These are phyloP conservation scores for Lithospermum erythrorhizon DNA, from an alignment of 257 asterid species.

Conservation along the genomic window DNA sequence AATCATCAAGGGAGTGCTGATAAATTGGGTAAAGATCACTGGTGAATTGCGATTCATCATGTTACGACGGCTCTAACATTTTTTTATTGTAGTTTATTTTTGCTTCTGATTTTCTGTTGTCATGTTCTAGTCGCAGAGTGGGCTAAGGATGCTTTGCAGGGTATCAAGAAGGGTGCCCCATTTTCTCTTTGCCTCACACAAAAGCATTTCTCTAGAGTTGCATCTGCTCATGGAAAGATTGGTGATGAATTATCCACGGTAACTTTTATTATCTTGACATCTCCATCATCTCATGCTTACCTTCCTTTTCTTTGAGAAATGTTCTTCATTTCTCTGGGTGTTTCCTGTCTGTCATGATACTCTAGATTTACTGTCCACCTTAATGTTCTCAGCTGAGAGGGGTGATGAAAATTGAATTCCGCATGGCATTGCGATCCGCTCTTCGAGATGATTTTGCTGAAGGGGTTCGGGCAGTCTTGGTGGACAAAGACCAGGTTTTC, in stretches of 20 bases:
- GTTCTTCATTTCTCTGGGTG: background rate
- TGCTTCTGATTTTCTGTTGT: background rate
- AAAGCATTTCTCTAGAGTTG: slow-evolving; percentile 59
- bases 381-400: slow-evolving; percentile 51
- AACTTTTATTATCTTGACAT: slow-evolving; percentile 7
- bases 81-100: background rate
- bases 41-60: background rate
- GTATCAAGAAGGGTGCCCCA: slow-evolving; percentile 81
- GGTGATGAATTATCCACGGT: slow-evolving; percentile 58
- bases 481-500: slow-evolving; percentile 90
- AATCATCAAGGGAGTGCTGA: slow-evolving; percentile 68
- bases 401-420: slow-evolving; percentile 83
- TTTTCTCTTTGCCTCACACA: slow-evolving; percentile 82
- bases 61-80: background rate
- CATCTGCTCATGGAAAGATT: slow-evolving; percentile 50
- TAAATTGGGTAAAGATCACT: slow-evolving; percentile 47
- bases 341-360: slow-evolving; percentile 1
- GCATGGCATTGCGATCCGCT: slow-evolving; percentile 68
- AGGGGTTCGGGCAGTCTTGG: slow-evolving; percentile 95
- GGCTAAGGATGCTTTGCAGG: slow-evolving; percentile 94
- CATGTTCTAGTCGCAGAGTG: slow-evolving; percentile 70
- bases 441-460: slow-evolving; percentile 73
- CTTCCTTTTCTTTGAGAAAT: background rate
- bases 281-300: slow-evolving; percentile 6
- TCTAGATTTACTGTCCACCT: background rate